Percentiles rank a stretch among this genome's conserved stretches.
Evolutionary conservation across 371 early-diverging fungal genomes (phyloP).

Genomic region (Dinochytrium kinnereticum): DNA sequence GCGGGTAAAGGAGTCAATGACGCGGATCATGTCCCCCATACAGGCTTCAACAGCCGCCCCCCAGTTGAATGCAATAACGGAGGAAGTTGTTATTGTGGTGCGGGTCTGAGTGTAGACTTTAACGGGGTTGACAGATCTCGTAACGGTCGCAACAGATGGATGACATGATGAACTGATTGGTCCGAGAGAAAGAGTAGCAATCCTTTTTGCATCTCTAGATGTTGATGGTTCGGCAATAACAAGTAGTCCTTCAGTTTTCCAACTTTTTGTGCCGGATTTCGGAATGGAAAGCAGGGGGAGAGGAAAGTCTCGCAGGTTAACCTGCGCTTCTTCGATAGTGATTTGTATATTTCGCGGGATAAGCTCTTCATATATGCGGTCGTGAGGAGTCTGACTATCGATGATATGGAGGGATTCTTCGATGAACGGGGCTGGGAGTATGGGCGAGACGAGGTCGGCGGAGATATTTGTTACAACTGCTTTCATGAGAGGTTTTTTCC

Average conservation of each 20-base stretch:
- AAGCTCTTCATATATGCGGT: slow-evolving; percentile 61
- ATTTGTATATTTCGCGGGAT: slow-evolving; percentile 60
- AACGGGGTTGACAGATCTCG: slow-evolving; percentile 63
- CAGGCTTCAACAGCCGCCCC: slow-evolving; percentile 69
- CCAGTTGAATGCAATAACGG: slow-evolving; percentile 56
- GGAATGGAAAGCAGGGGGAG: slow-evolving; percentile 63
- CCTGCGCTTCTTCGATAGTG: slow-evolving; percentile 49
- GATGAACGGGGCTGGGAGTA: slow-evolving; percentile 55
- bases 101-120: slow-evolving; percentile 66
- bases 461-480: slow-evolving; percentile 47
- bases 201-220: slow-evolving; percentile 39
- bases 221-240: slow-evolving; percentile 51
- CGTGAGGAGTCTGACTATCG: slow-evolving; percentile 62
- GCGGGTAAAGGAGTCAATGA: slow-evolving; percentile 67
- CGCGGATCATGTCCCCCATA: slow-evolving; percentile 66
- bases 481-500: slow-evolving; percentile 48
- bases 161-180: slow-evolving; percentile 34
- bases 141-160: slow-evolving; percentile 42
- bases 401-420: slow-evolving; percentile 65
- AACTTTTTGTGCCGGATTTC: slow-evolving; percentile 16
- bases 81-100: slow-evolving; percentile 53
- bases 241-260: slow-evolving; percentile 52
- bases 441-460: slow-evolving; percentile 49
- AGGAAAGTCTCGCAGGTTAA: slow-evolving; percentile 67
- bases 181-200: slow-evolving; percentile 38